Evolutionary conservation across 805 yeast genomes (phyloP).

Genomic region (Candida suzukii): DNA sequence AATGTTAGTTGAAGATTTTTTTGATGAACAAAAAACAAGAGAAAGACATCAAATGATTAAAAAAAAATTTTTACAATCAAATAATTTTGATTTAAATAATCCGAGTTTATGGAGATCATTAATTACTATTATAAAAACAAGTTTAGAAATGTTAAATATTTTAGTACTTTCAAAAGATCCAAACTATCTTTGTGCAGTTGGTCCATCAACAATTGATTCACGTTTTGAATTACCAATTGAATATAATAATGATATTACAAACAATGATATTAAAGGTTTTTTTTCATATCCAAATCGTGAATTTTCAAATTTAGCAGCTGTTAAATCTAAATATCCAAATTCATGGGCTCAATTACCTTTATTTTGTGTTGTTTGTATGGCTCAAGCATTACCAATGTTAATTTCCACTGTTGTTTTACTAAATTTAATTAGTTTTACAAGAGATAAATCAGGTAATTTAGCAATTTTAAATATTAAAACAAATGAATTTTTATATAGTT

Average conservation of each 20-base stretch:
- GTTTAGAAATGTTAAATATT: background rate
- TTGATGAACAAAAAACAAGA: background rate
- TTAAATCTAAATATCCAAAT: conserved; percentile 24
- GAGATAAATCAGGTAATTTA: background rate
- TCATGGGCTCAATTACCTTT: conserved; percentile 34
- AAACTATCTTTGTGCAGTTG: conserved; percentile 13
- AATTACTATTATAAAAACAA: background rate
- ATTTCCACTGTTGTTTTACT: conserved; percentile 23
- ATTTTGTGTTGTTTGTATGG: conserved; percentile 20
- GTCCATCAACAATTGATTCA: conserved; percentile 12
- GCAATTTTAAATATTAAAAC: background rate
- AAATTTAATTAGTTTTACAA: conserved; percentile 6
- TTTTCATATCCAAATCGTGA: background rate
- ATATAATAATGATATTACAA: conserved; percentile 11
- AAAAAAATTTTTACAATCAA: background rate
- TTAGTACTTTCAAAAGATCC: conserved; percentile 1
- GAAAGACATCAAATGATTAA: background rate
- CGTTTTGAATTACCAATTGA: background rate
- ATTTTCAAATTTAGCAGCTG: conserved; percentile 6
- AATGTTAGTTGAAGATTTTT: conserved; percentile 2
- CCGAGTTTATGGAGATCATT: background rate
- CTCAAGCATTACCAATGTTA: conserved; percentile 24
- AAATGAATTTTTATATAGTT: background rate
- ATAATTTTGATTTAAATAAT: background rate
- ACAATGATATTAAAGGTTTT: conserved; percentile 4